phyloP scores from a whole-genome alignment of 306 rosid genomes.

The Acacia acuminata region DNA sequence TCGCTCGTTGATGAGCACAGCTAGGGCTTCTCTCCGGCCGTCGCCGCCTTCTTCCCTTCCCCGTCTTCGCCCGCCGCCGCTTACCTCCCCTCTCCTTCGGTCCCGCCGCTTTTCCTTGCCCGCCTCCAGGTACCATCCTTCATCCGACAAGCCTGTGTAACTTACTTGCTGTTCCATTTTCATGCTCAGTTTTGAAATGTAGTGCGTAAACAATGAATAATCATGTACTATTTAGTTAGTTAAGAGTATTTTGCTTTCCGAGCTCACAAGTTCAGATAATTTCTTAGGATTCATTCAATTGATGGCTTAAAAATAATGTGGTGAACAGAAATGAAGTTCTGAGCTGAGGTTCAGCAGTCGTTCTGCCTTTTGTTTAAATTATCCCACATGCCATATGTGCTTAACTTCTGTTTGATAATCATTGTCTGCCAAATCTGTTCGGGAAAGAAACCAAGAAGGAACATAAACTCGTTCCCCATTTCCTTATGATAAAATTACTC shows the following conservation, averaged over 20 bases:
- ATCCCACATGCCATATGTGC: background rate
- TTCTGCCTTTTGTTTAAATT: background rate
- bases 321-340: background rate
- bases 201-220: background rate
- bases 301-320: background rate
- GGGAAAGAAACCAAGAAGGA: background rate
- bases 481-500: background rate
- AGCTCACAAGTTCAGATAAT: background rate
- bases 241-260: background rate
- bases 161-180: background rate
- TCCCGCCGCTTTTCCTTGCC: conserved; percentile 47
- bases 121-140: conserved; percentile 49
- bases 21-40: conserved; percentile 54
- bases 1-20: conserved; percentile 48
- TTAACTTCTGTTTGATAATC: background rate
- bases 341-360: background rate
- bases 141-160: background rate
- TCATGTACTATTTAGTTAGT: background rate
- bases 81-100: conserved; percentile 44
- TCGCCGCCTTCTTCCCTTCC: conserved; percentile 44
- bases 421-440: background rate
- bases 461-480: background rate
- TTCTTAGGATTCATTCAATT: background rate
- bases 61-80: conserved; percentile 48
- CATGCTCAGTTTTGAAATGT: background rate